phyloP scores from a whole-genome alignment of 768 basidiomycete species.

The Hygrocybe punicea region DNA sequence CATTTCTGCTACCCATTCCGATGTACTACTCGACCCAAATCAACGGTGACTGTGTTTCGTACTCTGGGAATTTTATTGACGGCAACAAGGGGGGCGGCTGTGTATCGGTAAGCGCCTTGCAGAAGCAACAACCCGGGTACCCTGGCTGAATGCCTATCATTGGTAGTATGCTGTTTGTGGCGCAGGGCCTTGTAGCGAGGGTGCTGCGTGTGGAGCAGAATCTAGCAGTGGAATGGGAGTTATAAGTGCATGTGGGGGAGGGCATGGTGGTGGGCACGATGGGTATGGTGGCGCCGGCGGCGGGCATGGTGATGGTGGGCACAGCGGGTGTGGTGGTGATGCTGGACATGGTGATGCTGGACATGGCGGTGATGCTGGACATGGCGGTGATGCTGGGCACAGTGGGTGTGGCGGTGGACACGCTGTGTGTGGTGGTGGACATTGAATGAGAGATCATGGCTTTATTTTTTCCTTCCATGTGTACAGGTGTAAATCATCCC shows the following conservation, averaged over 20 bases:
- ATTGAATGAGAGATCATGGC: no score
- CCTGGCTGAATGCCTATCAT: not conserved
- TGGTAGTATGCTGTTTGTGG: constrained; percentile 18
- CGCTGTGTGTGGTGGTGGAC: no score
- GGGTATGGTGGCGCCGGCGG: constrained; percentile 4
- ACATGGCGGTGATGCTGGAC: no score
- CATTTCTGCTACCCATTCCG: constrained; percentile 44
- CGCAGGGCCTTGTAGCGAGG: no score
- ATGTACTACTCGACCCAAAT: constrained; percentile 23
- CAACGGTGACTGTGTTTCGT: constrained; percentile 21
- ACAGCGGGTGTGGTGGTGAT: no score
- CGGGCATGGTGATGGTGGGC: no score
- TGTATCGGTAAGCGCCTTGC: constrained; percentile 19
- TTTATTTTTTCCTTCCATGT: no score
- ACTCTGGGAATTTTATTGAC: constrained; percentile 15
- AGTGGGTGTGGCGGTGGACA: no score
- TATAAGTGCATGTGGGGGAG: no score
- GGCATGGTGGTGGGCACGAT: constrained; percentile 15
- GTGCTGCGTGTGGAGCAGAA: constrained; percentile 8
- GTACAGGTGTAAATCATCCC: no score
- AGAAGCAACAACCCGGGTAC: not conserved
- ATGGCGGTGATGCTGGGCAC: no score
- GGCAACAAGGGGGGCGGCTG: constrained; percentile 27
- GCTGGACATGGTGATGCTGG: no score
- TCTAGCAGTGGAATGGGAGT: constrained; percentile 15